Evolutionary conservation across 345 rosid species (phyloP), one percentile per base, ranked within the genome.

Genomic region (Eucalyptus grandis): DNA sequence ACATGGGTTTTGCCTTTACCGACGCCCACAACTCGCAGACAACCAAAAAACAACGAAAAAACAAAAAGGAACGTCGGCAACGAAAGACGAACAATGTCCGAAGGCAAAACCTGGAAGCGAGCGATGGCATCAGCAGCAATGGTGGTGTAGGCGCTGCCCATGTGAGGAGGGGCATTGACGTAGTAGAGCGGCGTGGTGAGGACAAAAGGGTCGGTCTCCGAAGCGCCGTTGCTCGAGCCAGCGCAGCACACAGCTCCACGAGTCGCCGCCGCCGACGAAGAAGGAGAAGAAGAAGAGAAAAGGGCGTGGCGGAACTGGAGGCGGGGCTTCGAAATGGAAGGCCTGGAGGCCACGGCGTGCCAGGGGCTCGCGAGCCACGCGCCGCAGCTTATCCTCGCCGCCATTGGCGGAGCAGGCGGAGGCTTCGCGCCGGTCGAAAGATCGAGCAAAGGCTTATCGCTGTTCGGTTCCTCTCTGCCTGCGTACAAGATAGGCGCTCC

Each of bases 161-260:
- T 98, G 88, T 97, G 99, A 34, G 99, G 99, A 95, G 99, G 98
- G 91, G 99, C 99, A 94, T 98, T 98, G 9, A 98, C 99, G 92
- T 98, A 98, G 93, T 96, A 98, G 93, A 98, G 99, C 10, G 99
- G 99, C 89, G 99, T 97, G 5, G 99, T 95, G 89, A 98, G 94
- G 90, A 98, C 96, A 91, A 95, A 97, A 67, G 95, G 93, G 69
- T 93, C 93, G 15, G 15, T n/a, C 7, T 90, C 90, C 6, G 92
- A 88, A 22, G 92, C 93, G 14, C 82, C 90, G 58, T 88, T 91
- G 96, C 90, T 89, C 19, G 93, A 87, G 91, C 91, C 88, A 85
- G 92, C 89, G 86, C 96, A 97, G 85, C 93, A 92, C 89, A 91
- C 21, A 3, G 96, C 93, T 90, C 93, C 92, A 65, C 87, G 94